Evolutionary conservation across 208 protist species (phyloP).

Genomic region (Sergeia podlipaevii): DNA sequence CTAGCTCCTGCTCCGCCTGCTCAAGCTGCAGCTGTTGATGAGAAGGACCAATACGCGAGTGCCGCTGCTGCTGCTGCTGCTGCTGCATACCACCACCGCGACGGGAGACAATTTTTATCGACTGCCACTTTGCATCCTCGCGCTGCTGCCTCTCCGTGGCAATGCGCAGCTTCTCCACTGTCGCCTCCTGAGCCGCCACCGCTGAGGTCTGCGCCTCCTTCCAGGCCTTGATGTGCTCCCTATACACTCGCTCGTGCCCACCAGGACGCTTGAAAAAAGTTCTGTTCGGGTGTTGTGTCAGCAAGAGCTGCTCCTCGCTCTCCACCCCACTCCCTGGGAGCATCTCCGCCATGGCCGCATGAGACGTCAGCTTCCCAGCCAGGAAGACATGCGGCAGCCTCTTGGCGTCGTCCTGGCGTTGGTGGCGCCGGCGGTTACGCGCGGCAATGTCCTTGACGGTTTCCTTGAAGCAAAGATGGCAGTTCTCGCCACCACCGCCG

Average conservation of each 20-base stretch:
- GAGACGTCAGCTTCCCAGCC: conserved; percentile 32
- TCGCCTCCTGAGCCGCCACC: conserved; percentile 21
- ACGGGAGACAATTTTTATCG: conserved; percentile 8
- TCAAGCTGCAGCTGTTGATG: conserved; percentile 10
- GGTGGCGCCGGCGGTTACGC: conserved; percentile 27
- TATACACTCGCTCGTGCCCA: conserved; percentile 26
- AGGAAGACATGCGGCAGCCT: conserved; percentile 51
- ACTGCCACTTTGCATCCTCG: conserved; percentile 25
- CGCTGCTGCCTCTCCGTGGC: conserved; percentile 30
- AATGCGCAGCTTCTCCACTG: conserved; percentile 18
- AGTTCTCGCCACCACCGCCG: conserved; percentile 9
- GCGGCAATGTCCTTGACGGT: conserved; percentile 27
- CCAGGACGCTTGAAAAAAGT: conserved; percentile 37
- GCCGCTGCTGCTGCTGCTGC: conserved; percentile 11
- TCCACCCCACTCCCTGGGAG: conserved; percentile 17
- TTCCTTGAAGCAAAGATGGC: conserved; percentile 34
- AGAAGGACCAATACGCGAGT: not conserved
- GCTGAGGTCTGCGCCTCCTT: conserved; percentile 22
- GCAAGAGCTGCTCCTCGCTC: conserved; percentile 47
- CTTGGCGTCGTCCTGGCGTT: conserved; percentile 33
- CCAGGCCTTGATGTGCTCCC: conserved; percentile 40
- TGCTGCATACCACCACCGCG: conserved; percentile 11
- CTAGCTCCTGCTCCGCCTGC: conserved; percentile 27
- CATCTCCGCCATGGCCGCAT: conserved; percentile 17
- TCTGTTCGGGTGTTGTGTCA: conserved; percentile 61